Evolutionary conservation across 352 stramenopile genomes (phyloP).

Genomic region (Globisporangium recalcitrans): DNA sequence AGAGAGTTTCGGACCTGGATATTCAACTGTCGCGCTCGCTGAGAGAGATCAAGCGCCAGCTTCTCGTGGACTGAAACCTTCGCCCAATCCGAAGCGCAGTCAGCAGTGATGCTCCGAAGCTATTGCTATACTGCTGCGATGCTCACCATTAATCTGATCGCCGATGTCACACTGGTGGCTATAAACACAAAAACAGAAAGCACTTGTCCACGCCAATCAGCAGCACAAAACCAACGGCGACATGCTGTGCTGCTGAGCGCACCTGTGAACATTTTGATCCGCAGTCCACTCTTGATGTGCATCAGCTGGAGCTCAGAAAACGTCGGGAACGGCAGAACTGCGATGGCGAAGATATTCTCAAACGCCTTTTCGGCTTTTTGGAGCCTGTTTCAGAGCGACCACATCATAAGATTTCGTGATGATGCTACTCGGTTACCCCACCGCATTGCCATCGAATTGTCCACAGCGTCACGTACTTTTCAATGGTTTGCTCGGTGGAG

Average conservation of each 20-base stretch:
- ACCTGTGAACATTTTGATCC: slow-evolving; percentile 50
- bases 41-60: slow-evolving; percentile 35
- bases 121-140: not conserved
- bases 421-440: not conserved
- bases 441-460: not conserved
- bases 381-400: slow-evolving; percentile 22
- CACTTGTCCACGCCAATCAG: not conserved
- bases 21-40: slow-evolving; percentile 39
- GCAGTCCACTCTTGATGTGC: slow-evolving; percentile 31
- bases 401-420: not conserved
- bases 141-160: slow-evolving; percentile 47
- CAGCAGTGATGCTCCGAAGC: not conserved
- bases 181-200: not conserved
- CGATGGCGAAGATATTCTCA: slow-evolving; percentile 43
- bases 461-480: slow-evolving; percentile 25
- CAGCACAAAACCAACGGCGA: not conserved
- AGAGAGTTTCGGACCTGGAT: slow-evolving; percentile 23
- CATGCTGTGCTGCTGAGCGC: not conserved
- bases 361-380: slow-evolving; percentile 60
- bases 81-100: not conserved
- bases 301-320: slow-evolving; percentile 44
- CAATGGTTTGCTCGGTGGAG: slow-evolving; percentile 33
- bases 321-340: slow-evolving; percentile 37
- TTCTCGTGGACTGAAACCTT: slow-evolving; percentile 59
- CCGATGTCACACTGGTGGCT: slow-evolving; percentile 22